Evolutionary conservation across 139 green algal genomes (phyloP).

Genomic region (Asterochloris erici): DNA sequence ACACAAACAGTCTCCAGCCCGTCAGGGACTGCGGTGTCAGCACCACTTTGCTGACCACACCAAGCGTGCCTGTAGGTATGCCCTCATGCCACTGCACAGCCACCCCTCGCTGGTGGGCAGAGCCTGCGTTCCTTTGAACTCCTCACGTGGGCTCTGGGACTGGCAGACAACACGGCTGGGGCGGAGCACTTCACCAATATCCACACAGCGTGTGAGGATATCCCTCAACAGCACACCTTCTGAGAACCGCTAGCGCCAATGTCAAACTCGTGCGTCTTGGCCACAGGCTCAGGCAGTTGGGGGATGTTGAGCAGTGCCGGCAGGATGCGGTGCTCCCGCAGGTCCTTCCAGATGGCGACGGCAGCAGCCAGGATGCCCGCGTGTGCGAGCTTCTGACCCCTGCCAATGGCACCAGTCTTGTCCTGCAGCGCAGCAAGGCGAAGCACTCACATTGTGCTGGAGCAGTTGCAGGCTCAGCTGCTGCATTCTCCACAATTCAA

Average conservation of each 20-base stretch:
- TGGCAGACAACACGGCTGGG: too few relatives aligned
- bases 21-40: too few relatives aligned
- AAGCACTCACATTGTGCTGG: background rate
- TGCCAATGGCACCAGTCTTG: background rate
- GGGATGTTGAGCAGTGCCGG: slow-evolving; percentile 2
- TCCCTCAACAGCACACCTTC: background rate
- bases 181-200: too few relatives aligned
- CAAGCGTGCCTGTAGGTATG: too few relatives aligned
- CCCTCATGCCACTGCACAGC: too few relatives aligned
- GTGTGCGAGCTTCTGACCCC: slow-evolving; percentile 7
- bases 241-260: background rate
- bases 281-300: background rate
- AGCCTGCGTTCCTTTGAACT: too few relatives aligned
- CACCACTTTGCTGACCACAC: too few relatives aligned
- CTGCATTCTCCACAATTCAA: background rate
- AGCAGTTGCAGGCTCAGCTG: background rate
- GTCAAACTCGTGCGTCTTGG: slow-evolving; percentile 7
- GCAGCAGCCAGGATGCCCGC: slow-evolving; percentile 17
- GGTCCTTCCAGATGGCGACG: slow-evolving; percentile 13
- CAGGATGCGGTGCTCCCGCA: slow-evolving; percentile 14
- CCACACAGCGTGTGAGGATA: too few relatives aligned
- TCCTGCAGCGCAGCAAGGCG: background rate
- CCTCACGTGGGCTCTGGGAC: too few relatives aligned
- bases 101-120: too few relatives aligned
- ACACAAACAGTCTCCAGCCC: too few relatives aligned